Evolutionary conservation across 83 land plant genomes (phyloP).

Genomic region (Isoetes engelmannii): DNA sequence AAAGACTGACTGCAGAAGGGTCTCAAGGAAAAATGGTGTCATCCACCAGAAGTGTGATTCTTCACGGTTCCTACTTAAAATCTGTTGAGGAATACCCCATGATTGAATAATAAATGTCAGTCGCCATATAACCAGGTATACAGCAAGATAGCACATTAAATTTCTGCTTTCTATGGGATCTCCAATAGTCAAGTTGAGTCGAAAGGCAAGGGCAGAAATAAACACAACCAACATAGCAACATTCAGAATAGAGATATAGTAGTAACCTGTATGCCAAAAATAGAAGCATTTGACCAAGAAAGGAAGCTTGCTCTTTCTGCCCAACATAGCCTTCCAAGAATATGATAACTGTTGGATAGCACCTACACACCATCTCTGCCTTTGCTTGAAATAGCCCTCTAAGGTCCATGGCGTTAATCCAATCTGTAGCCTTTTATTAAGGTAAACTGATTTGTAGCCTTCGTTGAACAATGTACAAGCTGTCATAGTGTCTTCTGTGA

Average conservation of each 20-base stretch:
- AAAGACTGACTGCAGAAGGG: background rate
- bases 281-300: conserved; percentile 15
- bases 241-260: conserved; percentile 26
- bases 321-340: conserved; percentile 22
- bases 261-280: conserved; percentile 26
- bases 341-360: conserved; percentile 27
- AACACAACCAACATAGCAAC: background rate
- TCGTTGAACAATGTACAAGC: conserved; percentile 24
- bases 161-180: background rate
- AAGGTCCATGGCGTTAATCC: conserved; percentile 35
- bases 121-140: background rate
- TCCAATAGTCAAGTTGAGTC: background rate
- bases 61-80: no score
- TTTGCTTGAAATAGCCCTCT: conserved; percentile 28
- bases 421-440: conserved; percentile 28
- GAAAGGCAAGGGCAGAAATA: background rate
- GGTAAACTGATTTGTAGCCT: conserved; percentile 32
- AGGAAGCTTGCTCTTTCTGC: conserved; percentile 17
- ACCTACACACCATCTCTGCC: conserved; percentile 30
- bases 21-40: background rate
- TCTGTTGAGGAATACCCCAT: background rate
- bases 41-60: conserved; percentile 3
- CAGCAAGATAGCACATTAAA: background rate
- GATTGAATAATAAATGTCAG: background rate
- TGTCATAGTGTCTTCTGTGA: conserved; percentile 39